Evolutionary conservation across 139 green algal species (phyloP).

Genomic region (Monoraphidium neglectum): DNA sequence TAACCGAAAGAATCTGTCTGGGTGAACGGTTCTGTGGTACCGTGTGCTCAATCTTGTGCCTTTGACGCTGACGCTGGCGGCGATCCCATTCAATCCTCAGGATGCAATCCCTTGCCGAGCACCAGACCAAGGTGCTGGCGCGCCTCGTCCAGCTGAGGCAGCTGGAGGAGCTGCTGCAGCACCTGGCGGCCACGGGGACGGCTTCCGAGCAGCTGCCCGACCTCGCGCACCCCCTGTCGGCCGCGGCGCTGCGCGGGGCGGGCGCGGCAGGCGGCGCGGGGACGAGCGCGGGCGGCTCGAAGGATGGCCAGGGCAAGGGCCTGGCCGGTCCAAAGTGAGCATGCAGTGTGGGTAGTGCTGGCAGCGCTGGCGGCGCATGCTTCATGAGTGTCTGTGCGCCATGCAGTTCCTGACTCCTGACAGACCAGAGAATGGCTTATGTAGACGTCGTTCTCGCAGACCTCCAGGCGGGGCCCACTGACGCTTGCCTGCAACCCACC

Average conservation of each 20-base stretch:
- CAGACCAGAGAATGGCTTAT: too few relatives aligned
- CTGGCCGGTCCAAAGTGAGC: not conserved
- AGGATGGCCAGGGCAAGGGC: not conserved
- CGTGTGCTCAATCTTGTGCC: too few relatives aligned
- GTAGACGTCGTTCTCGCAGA: too few relatives aligned
- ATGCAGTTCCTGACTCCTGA: too few relatives aligned
- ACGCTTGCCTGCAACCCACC: too few relatives aligned
- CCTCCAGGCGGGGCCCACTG: too few relatives aligned
- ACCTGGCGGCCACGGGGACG: constrained; percentile 2
- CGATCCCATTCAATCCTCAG: not conserved
- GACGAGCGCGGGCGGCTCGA: not conserved
- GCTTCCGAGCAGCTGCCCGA: constrained; percentile 22
- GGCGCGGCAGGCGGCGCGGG: not conserved
- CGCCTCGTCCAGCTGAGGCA: constrained; percentile 22
- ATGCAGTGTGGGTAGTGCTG: too few relatives aligned
- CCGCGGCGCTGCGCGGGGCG: not conserved
- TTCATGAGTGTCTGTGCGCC: too few relatives aligned
- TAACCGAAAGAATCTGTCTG: too few relatives aligned
- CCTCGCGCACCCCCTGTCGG: constrained; percentile 16
- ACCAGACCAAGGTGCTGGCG: constrained; percentile 28
- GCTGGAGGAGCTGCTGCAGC: constrained; percentile 26
- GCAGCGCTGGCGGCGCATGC: too few relatives aligned
- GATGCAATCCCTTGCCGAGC: not conserved
- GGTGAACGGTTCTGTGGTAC: too few relatives aligned
- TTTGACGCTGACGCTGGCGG: not conserved